These are phyloP conservation scores for Termitomyces sp. DNA, from an alignment of 768 basidiomycete genomes.

Conservation along the genomic window DNA sequence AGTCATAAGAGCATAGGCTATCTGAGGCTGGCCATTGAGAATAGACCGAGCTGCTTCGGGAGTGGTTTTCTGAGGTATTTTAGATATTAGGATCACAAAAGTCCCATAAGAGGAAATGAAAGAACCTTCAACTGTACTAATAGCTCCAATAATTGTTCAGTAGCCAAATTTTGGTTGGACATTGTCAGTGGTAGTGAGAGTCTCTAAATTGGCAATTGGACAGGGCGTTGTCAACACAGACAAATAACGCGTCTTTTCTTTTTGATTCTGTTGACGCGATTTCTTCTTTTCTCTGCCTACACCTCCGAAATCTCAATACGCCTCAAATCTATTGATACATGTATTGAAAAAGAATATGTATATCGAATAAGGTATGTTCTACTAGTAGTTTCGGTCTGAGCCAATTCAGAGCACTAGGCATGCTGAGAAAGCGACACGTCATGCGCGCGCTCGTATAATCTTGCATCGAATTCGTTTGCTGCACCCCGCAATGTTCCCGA, in stretches of 20 bases:
- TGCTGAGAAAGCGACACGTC: not conserved
- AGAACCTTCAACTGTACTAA: slow-evolving; percentile 68
- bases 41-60: slow-evolving; percentile 66
- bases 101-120: not conserved
- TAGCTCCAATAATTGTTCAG: slow-evolving; percentile 73
- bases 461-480: not conserved
- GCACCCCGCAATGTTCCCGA: not conserved
- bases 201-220: not conserved
- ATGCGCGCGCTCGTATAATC: not conserved
- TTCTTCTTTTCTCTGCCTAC: no score
- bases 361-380: not conserved
- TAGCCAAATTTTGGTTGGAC: slow-evolving; percentile 49
- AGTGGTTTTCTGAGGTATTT: slow-evolving; percentile 58
- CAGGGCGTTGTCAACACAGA: not conserved
- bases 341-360: not conserved
- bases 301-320: no score
- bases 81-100: not conserved
- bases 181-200: slow-evolving; percentile 27
- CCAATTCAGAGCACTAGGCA: not conserved
- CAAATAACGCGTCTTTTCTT: slow-evolving; percentile 7
- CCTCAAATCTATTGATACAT: no score
- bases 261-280: not conserved
- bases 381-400: not conserved
- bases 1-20: slow-evolving; percentile 72
- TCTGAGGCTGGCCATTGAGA: slow-evolving; percentile 69